Evolutionary conservation across 2,329 filamentous ascomycete species (phyloP).

Genomic region (Colletotrichum caudatum): DNA sequence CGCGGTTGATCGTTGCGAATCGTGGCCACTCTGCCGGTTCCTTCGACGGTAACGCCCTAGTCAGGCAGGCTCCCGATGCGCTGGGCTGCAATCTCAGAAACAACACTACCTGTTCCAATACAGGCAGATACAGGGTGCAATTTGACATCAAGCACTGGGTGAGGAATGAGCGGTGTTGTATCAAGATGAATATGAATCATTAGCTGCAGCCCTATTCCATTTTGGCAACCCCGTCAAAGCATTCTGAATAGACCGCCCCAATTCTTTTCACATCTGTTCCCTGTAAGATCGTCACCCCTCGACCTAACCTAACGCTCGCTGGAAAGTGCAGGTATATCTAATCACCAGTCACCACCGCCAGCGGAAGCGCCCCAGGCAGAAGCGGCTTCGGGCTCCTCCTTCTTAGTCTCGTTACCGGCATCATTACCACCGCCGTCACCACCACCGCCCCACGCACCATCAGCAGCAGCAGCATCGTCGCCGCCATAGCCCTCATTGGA

Average conservation of each 20-base stretch:
- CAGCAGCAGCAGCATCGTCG: slow-evolving; percentile 39
- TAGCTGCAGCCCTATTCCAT: slow-evolving; percentile 37
- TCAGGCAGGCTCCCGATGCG: background rate
- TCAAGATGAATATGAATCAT: slow-evolving; percentile 20
- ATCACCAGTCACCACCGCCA: slow-evolving; percentile 32
- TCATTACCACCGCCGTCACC: slow-evolving; percentile 38
- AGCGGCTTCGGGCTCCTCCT: slow-evolving; percentile 20
- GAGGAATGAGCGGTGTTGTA: background rate
- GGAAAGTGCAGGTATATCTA: slow-evolving; percentile 20
- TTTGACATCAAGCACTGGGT: too few relatives aligned
- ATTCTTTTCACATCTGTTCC: slow-evolving; percentile 15
- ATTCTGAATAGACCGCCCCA: slow-evolving; percentile 41
- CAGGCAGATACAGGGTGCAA: background rate
- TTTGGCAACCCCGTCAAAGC: slow-evolving; percentile 34
- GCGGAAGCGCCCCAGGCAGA: slow-evolving; percentile 36
- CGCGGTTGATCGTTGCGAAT: background rate
- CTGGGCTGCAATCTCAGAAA: background rate
- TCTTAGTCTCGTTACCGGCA: slow-evolving; percentile 15
- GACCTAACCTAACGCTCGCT: slow-evolving; percentile 1
- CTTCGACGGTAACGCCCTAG: background rate
- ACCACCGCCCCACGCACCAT: slow-evolving; percentile 42
- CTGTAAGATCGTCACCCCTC: slow-evolving; percentile 5
- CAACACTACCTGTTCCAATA: too few relatives aligned
- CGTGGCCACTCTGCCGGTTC: background rate
- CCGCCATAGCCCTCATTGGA: slow-evolving; percentile 31